phyloP scores from a whole-genome alignment of 495 filamentous ascomycete genomes.

The Penicillium flavigenum region DNA sequence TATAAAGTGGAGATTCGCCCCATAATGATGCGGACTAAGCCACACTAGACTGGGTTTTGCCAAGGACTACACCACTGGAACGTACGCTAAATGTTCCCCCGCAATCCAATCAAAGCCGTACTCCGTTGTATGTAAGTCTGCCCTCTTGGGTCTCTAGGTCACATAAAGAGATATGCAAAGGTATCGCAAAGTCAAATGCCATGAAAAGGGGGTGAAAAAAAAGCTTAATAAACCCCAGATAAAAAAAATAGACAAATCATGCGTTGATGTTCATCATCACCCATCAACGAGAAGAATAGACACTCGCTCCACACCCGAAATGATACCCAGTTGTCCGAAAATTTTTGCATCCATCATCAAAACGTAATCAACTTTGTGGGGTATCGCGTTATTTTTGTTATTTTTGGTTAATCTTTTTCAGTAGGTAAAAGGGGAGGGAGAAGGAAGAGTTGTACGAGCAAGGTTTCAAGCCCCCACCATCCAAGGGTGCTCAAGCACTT shows the following conservation, averaged over 20 bases:
- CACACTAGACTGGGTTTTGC: background rate
- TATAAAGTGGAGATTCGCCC: background rate
- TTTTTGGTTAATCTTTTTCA: constrained; percentile 3
- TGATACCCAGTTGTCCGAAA: constrained; percentile 13
- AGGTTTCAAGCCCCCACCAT: constrained; percentile 32
- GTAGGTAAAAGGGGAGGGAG: constrained; percentile 10
- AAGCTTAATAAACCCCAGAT: background rate
- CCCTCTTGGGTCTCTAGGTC: constrained; percentile 4
- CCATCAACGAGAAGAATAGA: background rate
- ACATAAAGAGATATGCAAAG: constrained; percentile 10
- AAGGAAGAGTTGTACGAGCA: background rate
- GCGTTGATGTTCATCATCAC: constrained; percentile 6
- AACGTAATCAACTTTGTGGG: constrained; percentile 31
- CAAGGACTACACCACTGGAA: background rate
- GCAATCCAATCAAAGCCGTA: constrained; percentile 3
- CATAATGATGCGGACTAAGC: background rate
- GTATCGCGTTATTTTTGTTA: constrained; percentile 31
- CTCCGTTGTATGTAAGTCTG: background rate
- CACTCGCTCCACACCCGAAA: constrained; percentile 9
- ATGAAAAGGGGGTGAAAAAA: background rate
- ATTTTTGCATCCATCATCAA: constrained; percentile 21
- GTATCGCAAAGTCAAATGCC: constrained; percentile 7
- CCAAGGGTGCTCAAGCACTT: constrained; percentile 87
- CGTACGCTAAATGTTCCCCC: background rate
- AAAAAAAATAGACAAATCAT: background rate